These are phyloP conservation scores for Phallus indusiatus DNA, from an alignment of 768 basidiomycete species.

Conservation along the genomic window DNA sequence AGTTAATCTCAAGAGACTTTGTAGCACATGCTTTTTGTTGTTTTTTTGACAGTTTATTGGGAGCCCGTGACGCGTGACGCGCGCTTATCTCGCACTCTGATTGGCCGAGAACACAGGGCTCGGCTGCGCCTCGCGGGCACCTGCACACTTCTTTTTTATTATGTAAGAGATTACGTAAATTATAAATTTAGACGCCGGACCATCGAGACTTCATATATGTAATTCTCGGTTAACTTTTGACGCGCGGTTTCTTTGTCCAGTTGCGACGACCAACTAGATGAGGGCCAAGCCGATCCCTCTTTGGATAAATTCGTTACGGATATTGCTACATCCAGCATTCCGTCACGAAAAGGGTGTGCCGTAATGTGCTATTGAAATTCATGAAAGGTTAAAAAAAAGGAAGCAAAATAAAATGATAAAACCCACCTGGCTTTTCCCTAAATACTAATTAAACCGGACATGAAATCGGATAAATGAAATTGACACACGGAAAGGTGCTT, in stretches of 20 bases:
- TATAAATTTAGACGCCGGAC: too few relatives aligned
- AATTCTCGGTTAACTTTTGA: neutral
- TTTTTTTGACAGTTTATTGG: too few relatives aligned
- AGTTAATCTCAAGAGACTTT: too few relatives aligned
- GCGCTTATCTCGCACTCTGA: too few relatives aligned
- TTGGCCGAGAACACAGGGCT: too few relatives aligned
- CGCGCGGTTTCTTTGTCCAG: neutral
- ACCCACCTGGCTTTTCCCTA: neutral
- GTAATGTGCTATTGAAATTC: constrained; percentile 31
- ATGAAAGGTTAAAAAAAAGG: neutral
- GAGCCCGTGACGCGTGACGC: too few relatives aligned
- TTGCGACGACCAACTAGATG: neutral
- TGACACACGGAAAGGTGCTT: neutral
- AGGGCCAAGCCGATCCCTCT: constrained; percentile 16
- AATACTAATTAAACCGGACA: neutral
- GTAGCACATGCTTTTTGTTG: too few relatives aligned
- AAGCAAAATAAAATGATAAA: neutral
- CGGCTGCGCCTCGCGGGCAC: too few relatives aligned
- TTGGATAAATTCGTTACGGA: constrained; percentile 21
- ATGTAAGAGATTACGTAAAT: too few relatives aligned
- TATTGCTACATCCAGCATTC: constrained; percentile 29
- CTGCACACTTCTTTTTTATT: too few relatives aligned
- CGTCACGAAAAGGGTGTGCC: constrained; percentile 36
- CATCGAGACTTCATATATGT: too few relatives aligned
- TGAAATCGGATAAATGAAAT: neutral